Conservation (phyloP, 352 stramenopile species). For the Pelagophyceae sp. region DNA sequence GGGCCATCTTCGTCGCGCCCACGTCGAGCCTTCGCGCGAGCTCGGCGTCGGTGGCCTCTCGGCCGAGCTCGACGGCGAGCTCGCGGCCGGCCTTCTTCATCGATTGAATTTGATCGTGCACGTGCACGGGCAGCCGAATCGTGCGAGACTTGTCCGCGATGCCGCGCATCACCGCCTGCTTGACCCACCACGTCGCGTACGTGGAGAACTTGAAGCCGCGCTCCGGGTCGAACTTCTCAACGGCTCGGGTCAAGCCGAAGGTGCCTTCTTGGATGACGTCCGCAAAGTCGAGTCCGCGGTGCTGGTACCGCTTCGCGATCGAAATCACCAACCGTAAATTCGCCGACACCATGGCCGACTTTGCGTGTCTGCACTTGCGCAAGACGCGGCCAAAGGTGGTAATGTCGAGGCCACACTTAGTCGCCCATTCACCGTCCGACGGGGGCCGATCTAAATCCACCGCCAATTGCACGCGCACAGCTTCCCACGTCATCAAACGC, state of each 20-base stretch:
- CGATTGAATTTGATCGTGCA: slow-evolving; percentile 56
- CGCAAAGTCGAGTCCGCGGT: slow-evolving; percentile 52
- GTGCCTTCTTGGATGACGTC: slow-evolving; percentile 67
- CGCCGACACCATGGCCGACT: slow-evolving; percentile 52
- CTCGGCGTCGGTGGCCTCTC: slow-evolving; percentile 47
- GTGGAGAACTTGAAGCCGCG: slow-evolving; percentile 66
- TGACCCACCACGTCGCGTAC: slow-evolving; percentile 74
- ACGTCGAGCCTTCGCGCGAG: slow-evolving; percentile 40
- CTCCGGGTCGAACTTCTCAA: slow-evolving; percentile 69
- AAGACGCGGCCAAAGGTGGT: not conserved
- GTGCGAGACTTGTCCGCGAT: slow-evolving; percentile 61
- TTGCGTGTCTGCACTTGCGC: slow-evolving; percentile 46
- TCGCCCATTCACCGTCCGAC: not conserved
- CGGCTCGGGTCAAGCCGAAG: slow-evolving; percentile 57
- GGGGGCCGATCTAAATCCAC: not conserved
- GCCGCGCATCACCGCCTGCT: slow-evolving; percentile 59
- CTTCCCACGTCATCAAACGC: slow-evolving; percentile 52
- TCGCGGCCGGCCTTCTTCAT: slow-evolving; percentile 47
- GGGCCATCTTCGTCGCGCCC: slow-evolving; percentile 47
- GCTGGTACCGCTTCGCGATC: slow-evolving; percentile 58
- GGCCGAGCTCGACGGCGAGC: slow-evolving; percentile 44
- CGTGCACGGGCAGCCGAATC: slow-evolving; percentile 60
- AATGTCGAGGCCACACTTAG: not conserved
- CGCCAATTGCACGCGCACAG: slow-evolving; percentile 38
- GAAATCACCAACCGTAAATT: slow-evolving; percentile 67